phyloP scores from a whole-genome alignment of 2,329 filamentous ascomycete genomes.

The Monosporascus ibericus region DNA sequence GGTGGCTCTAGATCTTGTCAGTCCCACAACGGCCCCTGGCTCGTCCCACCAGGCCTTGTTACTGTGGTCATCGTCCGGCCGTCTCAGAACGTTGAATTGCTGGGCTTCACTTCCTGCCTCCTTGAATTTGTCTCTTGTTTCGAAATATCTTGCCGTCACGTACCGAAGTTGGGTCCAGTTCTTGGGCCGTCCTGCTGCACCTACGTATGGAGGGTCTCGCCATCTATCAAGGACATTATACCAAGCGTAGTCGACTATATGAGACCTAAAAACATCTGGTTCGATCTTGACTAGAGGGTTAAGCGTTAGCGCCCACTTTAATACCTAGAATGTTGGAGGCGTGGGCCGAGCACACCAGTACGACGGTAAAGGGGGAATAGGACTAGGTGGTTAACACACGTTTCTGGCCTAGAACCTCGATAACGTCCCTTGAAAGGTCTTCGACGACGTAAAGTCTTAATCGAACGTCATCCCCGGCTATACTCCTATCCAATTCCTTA shows the following conservation, averaged over 20 bases:
- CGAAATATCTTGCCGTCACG: slow-evolving; percentile 18
- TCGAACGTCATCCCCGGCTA: neutral
- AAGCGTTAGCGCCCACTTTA: neutral
- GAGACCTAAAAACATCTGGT: slow-evolving; percentile 16
- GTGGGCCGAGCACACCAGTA: neutral
- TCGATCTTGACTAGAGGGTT: slow-evolving; percentile 5
- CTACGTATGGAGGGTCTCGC: slow-evolving; percentile 18
- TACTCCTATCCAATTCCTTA: neutral
- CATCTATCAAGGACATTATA: slow-evolving; percentile 20
- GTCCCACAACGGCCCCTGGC: slow-evolving; percentile 11
- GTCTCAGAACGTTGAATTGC: slow-evolving; percentile 17
- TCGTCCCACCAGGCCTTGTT: slow-evolving; percentile 19
- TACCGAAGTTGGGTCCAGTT: slow-evolving; percentile 22
- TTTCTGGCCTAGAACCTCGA: slow-evolving; percentile 11
- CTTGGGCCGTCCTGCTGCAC: slow-evolving; percentile 11
- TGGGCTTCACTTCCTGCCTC: slow-evolving; percentile 7
- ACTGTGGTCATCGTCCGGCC: slow-evolving; percentile 16
- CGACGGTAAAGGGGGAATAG: neutral
- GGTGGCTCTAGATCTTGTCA: slow-evolving; percentile 18
- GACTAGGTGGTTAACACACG: neutral
- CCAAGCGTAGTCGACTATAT: slow-evolving; percentile 19
- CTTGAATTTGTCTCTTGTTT: slow-evolving; percentile 2
- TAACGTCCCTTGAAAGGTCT: slow-evolving; percentile 14
- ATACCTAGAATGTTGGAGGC: neutral
- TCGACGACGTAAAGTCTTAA: slow-evolving; percentile 14